Evolutionary conservation across 78 protist species (phyloP).

Genomic region (Neovahlkampfia damariscottae): DNA sequence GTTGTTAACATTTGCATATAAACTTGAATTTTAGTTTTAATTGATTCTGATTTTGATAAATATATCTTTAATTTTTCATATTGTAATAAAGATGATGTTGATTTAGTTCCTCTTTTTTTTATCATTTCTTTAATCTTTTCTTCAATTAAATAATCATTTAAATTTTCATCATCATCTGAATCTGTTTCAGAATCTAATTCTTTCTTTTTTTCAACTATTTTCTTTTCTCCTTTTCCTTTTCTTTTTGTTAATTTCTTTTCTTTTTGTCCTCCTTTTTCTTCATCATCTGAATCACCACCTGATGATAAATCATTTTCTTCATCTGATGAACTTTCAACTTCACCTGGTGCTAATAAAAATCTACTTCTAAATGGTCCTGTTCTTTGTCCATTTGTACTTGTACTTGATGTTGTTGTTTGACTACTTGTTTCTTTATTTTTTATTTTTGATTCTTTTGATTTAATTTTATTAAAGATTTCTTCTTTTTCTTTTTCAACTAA

Average conservation of each 20-base stretch:
- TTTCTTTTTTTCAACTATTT: neutral
- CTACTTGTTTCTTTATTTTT: neutral
- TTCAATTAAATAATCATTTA: neutral
- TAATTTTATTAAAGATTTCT: neutral
- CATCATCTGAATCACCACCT: neutral
- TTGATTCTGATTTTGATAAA: neutral
- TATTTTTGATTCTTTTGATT: neutral
- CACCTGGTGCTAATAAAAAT: neutral
- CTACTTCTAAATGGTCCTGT: neutral
- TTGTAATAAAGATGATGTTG: neutral
- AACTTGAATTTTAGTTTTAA: neutral
- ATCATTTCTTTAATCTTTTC: neutral
- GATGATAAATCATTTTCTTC: neutral
- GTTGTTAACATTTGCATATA: neutral
- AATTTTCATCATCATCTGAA: neutral
- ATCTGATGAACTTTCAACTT: neutral
- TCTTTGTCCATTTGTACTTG: neutral
- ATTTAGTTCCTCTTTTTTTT: neutral
- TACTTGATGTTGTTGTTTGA: neutral
- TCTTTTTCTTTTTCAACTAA: neutral
- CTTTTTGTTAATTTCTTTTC: neutral
- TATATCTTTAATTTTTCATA: neutral
- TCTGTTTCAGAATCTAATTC: neutral
- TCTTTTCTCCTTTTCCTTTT: neutral
- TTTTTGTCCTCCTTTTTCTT: neutral